Evolutionary conservation across 1,284 basidiomycete species (phyloP).

Genomic region (Trichosporon faecale): DNA sequence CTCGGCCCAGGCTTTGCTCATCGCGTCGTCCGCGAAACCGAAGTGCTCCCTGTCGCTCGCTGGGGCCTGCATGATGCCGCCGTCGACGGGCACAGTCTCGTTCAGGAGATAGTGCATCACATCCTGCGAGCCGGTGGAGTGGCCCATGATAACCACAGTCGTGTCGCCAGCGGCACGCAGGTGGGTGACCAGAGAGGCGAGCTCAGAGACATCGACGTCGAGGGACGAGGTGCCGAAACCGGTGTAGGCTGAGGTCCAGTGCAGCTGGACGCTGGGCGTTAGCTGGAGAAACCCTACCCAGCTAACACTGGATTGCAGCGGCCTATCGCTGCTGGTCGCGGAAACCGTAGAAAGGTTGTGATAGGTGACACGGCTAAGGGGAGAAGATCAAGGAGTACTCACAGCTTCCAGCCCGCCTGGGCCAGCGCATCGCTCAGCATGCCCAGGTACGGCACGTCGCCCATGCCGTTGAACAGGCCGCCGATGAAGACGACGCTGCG

Average conservation of each 20-base stretch:
- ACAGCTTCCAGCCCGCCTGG: conserved; percentile 47
- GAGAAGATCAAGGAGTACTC: conserved; percentile 21
- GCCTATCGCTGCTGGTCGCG: too few species aligned
- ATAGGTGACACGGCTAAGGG: too few species aligned
- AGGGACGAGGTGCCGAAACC: conserved; percentile 45
- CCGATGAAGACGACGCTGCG: conserved; percentile 48
- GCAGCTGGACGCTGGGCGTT: conserved; percentile 42
- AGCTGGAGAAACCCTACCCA: too few species aligned
- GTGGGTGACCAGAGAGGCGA: conserved; percentile 41
- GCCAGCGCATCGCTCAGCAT: conserved; percentile 33
- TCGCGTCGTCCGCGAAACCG: conserved; percentile 10
- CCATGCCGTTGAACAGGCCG: conserved; percentile 47
- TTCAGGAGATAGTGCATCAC: conserved; percentile 45
- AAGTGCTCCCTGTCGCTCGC: conserved; percentile 49
- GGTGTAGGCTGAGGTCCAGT: conserved; percentile 46
- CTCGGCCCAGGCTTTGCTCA: conserved; percentile 22
- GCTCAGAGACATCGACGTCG: conserved; percentile 42
- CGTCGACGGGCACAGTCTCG: conserved; percentile 22
- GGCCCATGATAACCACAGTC: conserved; percentile 48
- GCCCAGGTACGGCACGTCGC: conserved; percentile 38
- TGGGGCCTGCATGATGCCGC: conserved; percentile 52
- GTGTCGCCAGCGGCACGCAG: conserved; percentile 33
- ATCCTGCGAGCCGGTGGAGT: conserved; percentile 52
- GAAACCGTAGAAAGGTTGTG: too few species aligned
- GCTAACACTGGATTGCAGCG: too few species aligned